A percentile compares a stretch with the other conserved stretches of the same genome.
Conservation (phyloP, 106 monocot species). For the Hemerocallis citrina region DNA sequence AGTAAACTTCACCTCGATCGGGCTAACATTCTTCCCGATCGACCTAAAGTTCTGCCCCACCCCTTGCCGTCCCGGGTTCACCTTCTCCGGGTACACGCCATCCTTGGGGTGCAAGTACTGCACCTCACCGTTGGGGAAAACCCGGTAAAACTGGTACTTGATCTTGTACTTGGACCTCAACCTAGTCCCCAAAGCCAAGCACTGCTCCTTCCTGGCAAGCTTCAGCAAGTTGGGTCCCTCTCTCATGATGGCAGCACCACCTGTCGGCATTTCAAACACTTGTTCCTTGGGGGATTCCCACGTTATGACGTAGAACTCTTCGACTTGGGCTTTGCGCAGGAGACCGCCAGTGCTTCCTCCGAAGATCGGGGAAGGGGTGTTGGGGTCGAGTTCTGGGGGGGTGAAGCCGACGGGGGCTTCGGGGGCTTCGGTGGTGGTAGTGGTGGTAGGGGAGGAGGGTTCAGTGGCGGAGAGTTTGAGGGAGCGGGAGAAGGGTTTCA, state of each 20-base stretch:
- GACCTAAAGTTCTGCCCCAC: slow-evolving; percentile 66
- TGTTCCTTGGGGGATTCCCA: slow-evolving; percentile 95
- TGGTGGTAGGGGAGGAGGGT: too few species aligned
- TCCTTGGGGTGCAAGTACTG: slow-evolving; percentile 99
- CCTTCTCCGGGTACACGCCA: slow-evolving; percentile 97
- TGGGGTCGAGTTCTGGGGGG: slow-evolving; percentile 85
- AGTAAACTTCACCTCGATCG: slow-evolving; percentile 95
- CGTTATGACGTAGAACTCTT: slow-evolving; percentile 96
- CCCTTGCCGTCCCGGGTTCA: slow-evolving; percentile 78
- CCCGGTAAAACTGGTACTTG: slow-evolving; percentile 93
- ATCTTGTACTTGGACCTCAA: slow-evolving; percentile 97
- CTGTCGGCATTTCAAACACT: slow-evolving; percentile 96
- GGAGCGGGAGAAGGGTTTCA: too few species aligned
- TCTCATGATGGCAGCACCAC: slow-evolving; percentile 91
- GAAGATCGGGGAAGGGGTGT: slow-evolving; percentile 91
- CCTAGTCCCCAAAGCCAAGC: slow-evolving; percentile 79
- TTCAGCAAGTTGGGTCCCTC: slow-evolving; percentile 92
- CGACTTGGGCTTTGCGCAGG: slow-evolving; percentile 88
- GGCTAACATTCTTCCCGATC: slow-evolving; percentile 89
- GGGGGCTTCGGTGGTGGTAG: too few species aligned
- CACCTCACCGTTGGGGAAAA: slow-evolving; percentile 96
- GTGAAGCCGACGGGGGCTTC: slow-evolving; percentile 68
- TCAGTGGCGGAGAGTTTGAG: too few species aligned
- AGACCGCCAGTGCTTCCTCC: slow-evolving; percentile 93
- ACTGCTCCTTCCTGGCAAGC: slow-evolving; percentile 94